phyloP scores from a whole-genome alignment of 1,139 yeast genomes.

The Lizanozyma gosingica region DNA sequence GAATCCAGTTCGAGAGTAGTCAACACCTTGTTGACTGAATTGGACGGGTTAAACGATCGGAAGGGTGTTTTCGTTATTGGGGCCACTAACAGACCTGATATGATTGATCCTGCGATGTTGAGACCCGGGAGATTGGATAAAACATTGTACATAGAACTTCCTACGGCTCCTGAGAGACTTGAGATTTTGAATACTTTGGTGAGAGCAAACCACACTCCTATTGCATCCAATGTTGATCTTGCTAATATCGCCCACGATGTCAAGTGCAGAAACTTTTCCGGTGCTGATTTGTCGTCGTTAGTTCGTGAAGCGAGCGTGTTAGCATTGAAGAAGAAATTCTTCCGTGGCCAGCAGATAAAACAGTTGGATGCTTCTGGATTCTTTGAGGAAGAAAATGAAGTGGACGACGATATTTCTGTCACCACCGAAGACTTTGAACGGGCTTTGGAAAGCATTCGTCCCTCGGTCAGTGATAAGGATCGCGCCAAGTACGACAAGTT shows the following conservation, averaged over 20 bases:
- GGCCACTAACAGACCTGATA: constrained; percentile 95
- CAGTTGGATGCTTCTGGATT: constrained; percentile 34
- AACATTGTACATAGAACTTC: constrained; percentile 84
- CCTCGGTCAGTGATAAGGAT: constrained; percentile 87
- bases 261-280: constrained; percentile 82
- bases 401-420: constrained; percentile 39
- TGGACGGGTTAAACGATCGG: constrained; percentile 90
- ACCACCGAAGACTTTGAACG: constrained; percentile 54
- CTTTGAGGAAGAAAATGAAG: constrained; percentile 17
- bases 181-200: constrained; percentile 79
- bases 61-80: constrained; percentile 92
- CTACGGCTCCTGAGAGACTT: constrained; percentile 63
- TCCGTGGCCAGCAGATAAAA: constrained; percentile 35
- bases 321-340: constrained; percentile 69
- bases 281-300: constrained; percentile 90
- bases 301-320: constrained; percentile 89
- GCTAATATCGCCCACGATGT: constrained; percentile 57
- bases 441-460: constrained; percentile 72
- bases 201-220: constrained; percentile 64
- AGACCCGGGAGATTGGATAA: constrained; percentile 96
- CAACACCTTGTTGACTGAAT: constrained; percentile 84
- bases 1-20: constrained; percentile 94
- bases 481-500: constrained; percentile 64
- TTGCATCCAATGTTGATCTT: constrained; percentile 56
- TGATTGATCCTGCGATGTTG: constrained; percentile 97